A percentile compares a stretch with the other conserved stretches of the same genome.
Conservation (phyloP, 2,329 filamentous ascomycete genomes). For the Hymenoscyphus occultus region DNA sequence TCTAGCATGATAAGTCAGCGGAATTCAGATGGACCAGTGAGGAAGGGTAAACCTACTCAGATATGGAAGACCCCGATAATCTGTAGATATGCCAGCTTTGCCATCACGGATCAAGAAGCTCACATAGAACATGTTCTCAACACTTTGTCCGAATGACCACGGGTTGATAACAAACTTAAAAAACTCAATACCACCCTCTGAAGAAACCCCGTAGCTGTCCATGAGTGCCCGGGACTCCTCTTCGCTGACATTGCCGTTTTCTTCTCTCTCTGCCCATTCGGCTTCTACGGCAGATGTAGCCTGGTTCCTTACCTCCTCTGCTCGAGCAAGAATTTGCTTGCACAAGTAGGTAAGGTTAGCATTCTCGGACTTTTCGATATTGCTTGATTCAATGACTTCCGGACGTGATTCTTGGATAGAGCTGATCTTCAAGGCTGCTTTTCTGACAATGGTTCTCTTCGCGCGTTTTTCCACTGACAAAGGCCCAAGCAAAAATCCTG, state of each 20-base stretch:
- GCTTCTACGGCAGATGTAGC: slow-evolving; percentile 44
- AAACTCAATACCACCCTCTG: slow-evolving; percentile 69
- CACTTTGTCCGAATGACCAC: slow-evolving; percentile 83
- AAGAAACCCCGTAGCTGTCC: slow-evolving; percentile 61
- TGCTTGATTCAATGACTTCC: slow-evolving; percentile 70
- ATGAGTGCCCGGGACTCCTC: slow-evolving; percentile 52
- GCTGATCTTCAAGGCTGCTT: slow-evolving; percentile 62
- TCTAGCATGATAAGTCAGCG: slow-evolving; percentile 43
- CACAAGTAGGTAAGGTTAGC: slow-evolving; percentile 79
- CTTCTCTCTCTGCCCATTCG: slow-evolving; percentile 40
- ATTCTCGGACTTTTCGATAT: slow-evolving; percentile 71
- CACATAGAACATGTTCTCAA: slow-evolving; percentile 96
- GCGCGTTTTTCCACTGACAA: slow-evolving; percentile 84
- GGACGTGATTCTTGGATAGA: slow-evolving; percentile 70
- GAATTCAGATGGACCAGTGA: slow-evolving; percentile 7
- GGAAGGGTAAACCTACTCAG: slow-evolving; percentile 58
- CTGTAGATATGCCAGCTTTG: slow-evolving; percentile 68
- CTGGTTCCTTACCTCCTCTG: slow-evolving; percentile 50
- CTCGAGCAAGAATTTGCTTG: slow-evolving; percentile 64
- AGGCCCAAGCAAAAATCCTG: slow-evolving; percentile 83
- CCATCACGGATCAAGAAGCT: slow-evolving; percentile 92
- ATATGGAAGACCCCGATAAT: slow-evolving; percentile 72
- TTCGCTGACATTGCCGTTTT: slow-evolving; percentile 47
- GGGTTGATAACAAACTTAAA: slow-evolving; percentile 91
- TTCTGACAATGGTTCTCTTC: slow-evolving; percentile 67